Base-by-base conservation (phyloP, 257 asterid genomes). In the Capsicum baccatum region DNA sequence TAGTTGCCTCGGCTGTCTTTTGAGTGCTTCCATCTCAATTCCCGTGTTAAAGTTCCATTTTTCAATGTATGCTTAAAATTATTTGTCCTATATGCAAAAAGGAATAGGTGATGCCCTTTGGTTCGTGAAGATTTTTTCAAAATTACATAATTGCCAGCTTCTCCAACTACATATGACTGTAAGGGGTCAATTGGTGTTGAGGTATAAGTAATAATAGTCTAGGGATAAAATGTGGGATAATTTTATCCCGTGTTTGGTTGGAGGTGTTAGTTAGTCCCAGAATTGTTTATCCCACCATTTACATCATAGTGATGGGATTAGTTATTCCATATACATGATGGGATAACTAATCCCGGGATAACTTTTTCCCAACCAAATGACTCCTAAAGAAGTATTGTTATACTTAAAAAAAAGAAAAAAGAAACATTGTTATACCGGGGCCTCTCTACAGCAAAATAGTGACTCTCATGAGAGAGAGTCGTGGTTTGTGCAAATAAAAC, bases 51-150 rank as follows among this genome's bases (percentile, higher is more conserved):
- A 70, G 33, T 9, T 70, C n/a, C 56, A 44, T 7, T 16, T 44
- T 12, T 6, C 79, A 70, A 0, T 5, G 14, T 70, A 5, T 44
- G 15, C 79, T 70, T 70, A 42, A 70, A 70, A 37, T 59, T 9
- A n/a, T 73, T 73, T 47, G n/a, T 21, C 59, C 42, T 19, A 19
- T 19, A 73, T 73, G 80, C 59, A 26, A 73, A 73, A 73, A 73
- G 33, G 11, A 48, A 48, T 44, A 71, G 37, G n/a, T 73, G 59
- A 73, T 73, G n/a, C 11, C 68, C 69, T 50, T 54, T 44, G 47
- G 50, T 68, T 55, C 50, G 66, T n/a, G 67, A 37, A 82, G 48
- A 47, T 26, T 26, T 16, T 48, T 63, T 19, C 26, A n/a, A 59
- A 33, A 80, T 35, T 64, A 44, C 62, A 57, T 57, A 57, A 57